Percentiles rank a stretch among this genome's conserved stretches.
These are phyloP conservation scores for Primulina huaijiensis DNA, from an alignment of 257 asterid species.

Conservation along the genomic window DNA sequence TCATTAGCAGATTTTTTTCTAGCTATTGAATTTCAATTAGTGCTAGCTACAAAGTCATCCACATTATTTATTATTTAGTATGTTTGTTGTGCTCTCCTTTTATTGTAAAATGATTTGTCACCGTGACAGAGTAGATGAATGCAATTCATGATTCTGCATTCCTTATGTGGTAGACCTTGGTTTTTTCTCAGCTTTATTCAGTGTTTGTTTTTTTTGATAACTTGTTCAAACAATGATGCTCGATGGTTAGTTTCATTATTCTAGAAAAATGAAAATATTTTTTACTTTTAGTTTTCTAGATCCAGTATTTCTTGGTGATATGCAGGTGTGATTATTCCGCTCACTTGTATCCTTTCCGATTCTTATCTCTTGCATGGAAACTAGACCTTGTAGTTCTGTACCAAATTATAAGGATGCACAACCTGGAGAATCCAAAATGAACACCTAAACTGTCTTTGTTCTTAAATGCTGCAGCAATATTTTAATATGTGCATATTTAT, in stretches of 20 bases:
- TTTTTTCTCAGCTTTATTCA: neutral
- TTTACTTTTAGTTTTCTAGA: neutral
- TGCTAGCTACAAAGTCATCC: conserved; percentile 12
- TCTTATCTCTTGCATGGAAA: neutral
- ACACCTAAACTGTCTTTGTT: neutral
- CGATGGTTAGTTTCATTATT: neutral
- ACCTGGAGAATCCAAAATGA: neutral
- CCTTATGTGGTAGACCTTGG: neutral
- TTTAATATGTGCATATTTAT: neutral
- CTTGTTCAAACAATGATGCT: neutral
- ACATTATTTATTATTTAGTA: neutral
- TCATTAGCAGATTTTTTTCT: conserved; percentile 9
- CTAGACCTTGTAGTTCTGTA: neutral
- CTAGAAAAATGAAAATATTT: conserved; percentile 2
- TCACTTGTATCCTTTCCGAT: conserved; percentile 9
- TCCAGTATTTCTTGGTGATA: conserved; percentile 10
- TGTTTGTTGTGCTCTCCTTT: neutral
- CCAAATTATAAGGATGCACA: conserved; percentile 6
- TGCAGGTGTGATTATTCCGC: neutral
- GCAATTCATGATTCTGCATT: neutral
- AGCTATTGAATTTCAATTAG: conserved; percentile 14
- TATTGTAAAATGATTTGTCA: neutral
- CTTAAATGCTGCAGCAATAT: neutral
- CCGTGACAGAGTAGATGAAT: neutral
- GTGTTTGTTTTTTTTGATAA: neutral